These are phyloP conservation scores for Asterella californica DNA, from an alignment of 225 moss, liverwort and hornwort species.

Conservation along the genomic window DNA sequence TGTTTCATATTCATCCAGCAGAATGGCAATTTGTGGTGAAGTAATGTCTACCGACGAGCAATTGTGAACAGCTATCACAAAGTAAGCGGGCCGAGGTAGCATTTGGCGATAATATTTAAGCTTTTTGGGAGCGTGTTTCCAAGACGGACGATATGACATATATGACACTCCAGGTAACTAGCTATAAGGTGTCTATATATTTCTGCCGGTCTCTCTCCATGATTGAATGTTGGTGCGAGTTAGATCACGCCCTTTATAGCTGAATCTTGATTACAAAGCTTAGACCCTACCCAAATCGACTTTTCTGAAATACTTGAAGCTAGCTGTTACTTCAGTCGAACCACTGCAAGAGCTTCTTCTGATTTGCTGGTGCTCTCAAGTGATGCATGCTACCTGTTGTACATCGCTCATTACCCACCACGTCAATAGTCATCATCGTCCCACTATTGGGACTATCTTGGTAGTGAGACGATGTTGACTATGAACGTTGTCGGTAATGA, in stretches of 20 bases:
- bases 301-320: not conserved
- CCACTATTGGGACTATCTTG: too few species aligned
- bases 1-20: too few species aligned
- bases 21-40: too few species aligned
- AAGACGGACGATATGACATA: not conserved
- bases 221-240: not conserved
- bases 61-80: too few species aligned
- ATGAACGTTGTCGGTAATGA: too few species aligned
- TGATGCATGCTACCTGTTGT: too few species aligned
- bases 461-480: too few species aligned
- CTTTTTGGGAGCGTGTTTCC: not conserved
- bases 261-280: not conserved
- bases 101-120: too few species aligned
- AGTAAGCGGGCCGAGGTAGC: too few species aligned
- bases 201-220: not conserved
- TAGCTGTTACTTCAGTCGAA: not conserved
- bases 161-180: not conserved
- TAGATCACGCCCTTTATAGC: not conserved
- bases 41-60: too few species aligned
- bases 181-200: not conserved
- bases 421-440: too few species aligned
- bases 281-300: not conserved
- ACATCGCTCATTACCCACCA: too few species aligned
- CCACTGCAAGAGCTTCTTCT: not conserved
- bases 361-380: not conserved